Percentiles rank a stretch among this genome's conserved stretches.
phyloP scores from a whole-genome alignment of 2,329 filamentous ascomycete genomes.

The Clonostachys rhizophaga region DNA sequence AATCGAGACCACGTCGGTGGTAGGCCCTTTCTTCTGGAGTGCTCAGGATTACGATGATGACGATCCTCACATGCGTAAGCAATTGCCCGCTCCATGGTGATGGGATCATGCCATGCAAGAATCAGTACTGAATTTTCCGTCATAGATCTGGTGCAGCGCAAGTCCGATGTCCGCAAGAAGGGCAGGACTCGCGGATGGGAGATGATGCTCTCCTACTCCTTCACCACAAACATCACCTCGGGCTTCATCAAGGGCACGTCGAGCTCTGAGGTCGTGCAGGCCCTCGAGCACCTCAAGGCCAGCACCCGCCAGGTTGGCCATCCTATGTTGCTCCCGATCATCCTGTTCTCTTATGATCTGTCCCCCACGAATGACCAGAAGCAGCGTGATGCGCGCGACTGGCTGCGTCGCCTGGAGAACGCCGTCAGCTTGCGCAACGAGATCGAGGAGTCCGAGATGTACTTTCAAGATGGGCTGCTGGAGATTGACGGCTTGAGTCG shows the following conservation, averaged over 20 bases:
- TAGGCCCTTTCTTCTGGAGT: constrained; percentile 61
- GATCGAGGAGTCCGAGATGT: constrained; percentile 44
- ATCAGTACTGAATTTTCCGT: too few species aligned
- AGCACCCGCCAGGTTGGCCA: constrained; percentile 48
- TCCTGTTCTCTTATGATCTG: constrained; percentile 55
- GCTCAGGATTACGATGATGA: constrained; percentile 51
- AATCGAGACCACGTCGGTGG: constrained; percentile 53
- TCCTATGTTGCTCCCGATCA: constrained; percentile 53
- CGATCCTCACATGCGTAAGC: constrained; percentile 52
- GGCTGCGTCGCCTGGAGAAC: constrained; percentile 56
- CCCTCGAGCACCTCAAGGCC: constrained; percentile 43
- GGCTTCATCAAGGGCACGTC: constrained; percentile 59
- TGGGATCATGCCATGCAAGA: too few species aligned
- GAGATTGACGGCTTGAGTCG: constrained; percentile 57
- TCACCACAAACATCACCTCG: constrained; percentile 49
- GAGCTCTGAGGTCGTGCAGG: constrained; percentile 45
- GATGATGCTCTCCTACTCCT: constrained; percentile 55
- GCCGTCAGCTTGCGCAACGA: constrained; percentile 57
- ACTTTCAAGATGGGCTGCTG: constrained; percentile 12
- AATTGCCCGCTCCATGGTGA: background rate
- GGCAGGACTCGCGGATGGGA: constrained; percentile 61
- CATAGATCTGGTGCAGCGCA: constrained; percentile 56
- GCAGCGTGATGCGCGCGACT: constrained; percentile 58
- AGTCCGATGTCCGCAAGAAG: constrained; percentile 63
- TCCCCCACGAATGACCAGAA: constrained; percentile 52